Base-by-base conservation (phyloP, 2,329 filamentous ascomycete genomes). In the Xylaria sp. region DNA sequence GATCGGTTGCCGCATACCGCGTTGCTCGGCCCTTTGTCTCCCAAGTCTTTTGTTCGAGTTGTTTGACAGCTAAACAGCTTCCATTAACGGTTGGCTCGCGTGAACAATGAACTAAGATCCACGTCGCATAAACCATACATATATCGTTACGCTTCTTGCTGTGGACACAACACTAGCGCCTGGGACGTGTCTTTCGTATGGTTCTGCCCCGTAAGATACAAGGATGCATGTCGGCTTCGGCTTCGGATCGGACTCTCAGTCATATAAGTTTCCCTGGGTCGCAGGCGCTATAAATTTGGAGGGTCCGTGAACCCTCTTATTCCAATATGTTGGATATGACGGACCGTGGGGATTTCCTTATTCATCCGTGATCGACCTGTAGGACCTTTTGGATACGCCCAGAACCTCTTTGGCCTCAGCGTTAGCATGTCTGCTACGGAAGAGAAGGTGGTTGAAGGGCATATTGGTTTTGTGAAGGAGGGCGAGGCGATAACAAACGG, bases 61-160 rank as follows among this genome's bases (percentile, higher is more conserved):
- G 1, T 12, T 68, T 10, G 29, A 55, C 60, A 57, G 48, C 55
- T 68, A 10, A 23, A 55, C 60, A 57, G 48, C 55, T 68, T 64
- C 65, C 55, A 40, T 60, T 64, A 25, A 13, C 13, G 53, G 54
- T 50, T 60, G 32, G 60, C n/a, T 54, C 21, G n/a, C 29, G 12
- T 40, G 37, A 50, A 32, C 32, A 59, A 47, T 6, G 42, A 23
- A 21, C 37, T 21, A 4, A 35, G 44, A 9, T 29, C 44, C 29
- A 21, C 25, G 9, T 25, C 5, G 25, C 6, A 27, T 29, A 21
- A 44, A 40, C 10, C 54, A 29, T 47, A 47, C 18, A 40, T 23
- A 12, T 47, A 12, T n/a, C n/a, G 3, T 32, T 21, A 21, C 27
- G 47, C 12, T 37, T 63, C 47, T 12, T n/a, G 10, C 25, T 2